Conservation (phyloP, 257 asterid genomes). For the Ocimum tenuiflorum region DNA sequence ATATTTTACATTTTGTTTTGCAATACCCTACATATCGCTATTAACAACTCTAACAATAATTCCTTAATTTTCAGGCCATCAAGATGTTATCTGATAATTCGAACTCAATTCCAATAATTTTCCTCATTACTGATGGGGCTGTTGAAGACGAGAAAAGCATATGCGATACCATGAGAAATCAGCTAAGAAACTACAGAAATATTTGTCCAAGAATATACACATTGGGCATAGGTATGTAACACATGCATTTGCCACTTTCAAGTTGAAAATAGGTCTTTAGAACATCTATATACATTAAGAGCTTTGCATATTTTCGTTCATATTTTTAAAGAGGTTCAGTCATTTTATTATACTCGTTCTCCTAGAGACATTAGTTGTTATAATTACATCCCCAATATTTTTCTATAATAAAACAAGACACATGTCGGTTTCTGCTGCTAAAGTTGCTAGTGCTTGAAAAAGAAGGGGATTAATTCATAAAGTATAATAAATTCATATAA, state of each 20-base stretch:
- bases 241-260: background rate
- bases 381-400: background rate
- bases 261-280: background rate
- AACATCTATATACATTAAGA: background rate
- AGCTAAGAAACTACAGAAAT: constrained; percentile 35
- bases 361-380: background rate
- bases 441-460: no score
- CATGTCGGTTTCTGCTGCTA: no score
- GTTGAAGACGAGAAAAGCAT: constrained; percentile 82
- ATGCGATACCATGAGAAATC: constrained; percentile 52
- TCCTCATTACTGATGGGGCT: constrained; percentile 87
- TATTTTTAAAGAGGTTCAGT: no score
- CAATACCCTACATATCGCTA: background rate
- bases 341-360: no score
- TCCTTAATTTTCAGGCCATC: constrained; percentile 51
- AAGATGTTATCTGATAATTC: constrained; percentile 52
- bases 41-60: constrained; percentile 6
- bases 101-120: constrained; percentile 52
- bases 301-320: background rate
- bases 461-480: no score
- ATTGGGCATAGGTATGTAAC: constrained; percentile 69
- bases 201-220: constrained; percentile 70
- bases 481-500: no score
- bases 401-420: no score
- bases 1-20: background rate